Percentiles rank a stretch among this genome's conserved stretches.
These are phyloP conservation scores for Phialophora tarda DNA, from an alignment of 2,329 filamentous ascomycete species.

Conservation along the genomic window DNA sequence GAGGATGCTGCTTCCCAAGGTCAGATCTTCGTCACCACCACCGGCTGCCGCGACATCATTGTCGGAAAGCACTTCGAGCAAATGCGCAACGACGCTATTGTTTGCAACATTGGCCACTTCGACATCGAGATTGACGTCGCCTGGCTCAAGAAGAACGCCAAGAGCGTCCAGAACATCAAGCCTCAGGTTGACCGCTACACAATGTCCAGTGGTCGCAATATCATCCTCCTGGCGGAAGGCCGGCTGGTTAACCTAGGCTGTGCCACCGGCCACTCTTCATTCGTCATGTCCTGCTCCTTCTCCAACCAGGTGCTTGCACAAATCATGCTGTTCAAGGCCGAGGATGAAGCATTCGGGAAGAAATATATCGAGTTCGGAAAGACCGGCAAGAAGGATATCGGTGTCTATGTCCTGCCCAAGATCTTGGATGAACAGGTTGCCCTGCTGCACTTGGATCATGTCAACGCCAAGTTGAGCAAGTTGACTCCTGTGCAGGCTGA, in stretches of 20 bases:
- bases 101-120: slow-evolving; percentile 99
- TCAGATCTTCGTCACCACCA: slow-evolving; percentile 99
- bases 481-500: slow-evolving; percentile 87
- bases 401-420: slow-evolving; percentile 98
- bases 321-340: slow-evolving; percentile 96
- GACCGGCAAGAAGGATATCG: slow-evolving; percentile 84
- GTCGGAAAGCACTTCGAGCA: slow-evolving; percentile 88
- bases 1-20: slow-evolving; percentile 87
- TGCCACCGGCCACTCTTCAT: slow-evolving; percentile 98
- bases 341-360: slow-evolving; percentile 82
- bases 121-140: slow-evolving; percentile 99
- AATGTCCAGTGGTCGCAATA: slow-evolving; percentile 91
- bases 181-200: slow-evolving; percentile 98
- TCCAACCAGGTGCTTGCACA: slow-evolving; percentile 99
- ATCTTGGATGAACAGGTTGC: slow-evolving; percentile 99
- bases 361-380: slow-evolving; percentile 98
- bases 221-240: slow-evolving; percentile 98
- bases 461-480: slow-evolving; percentile 90
- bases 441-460: slow-evolving; percentile 87
- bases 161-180: slow-evolving; percentile 97
- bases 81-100: slow-evolving; percentile 97
- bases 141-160: slow-evolving; percentile 97
- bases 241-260: slow-evolving; percentile 99
- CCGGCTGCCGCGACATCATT: slow-evolving; percentile 97
- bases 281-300: slow-evolving; percentile 99